Evolutionary conservation across 352 stramenopile genomes (phyloP).

Genomic region (Phytopythium chamaehyphon): DNA sequence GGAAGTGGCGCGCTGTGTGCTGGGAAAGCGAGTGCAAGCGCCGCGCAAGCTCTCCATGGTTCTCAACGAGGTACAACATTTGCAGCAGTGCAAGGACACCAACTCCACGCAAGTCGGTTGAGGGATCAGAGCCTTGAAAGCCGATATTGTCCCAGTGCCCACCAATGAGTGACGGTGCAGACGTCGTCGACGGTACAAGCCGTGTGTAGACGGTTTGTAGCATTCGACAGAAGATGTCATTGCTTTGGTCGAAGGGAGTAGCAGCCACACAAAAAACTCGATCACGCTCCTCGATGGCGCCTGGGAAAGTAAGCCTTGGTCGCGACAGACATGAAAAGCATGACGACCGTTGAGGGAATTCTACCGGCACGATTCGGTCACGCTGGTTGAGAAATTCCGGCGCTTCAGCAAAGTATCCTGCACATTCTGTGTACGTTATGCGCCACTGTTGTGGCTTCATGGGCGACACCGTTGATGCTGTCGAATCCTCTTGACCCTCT

Average conservation of each 20-base stretch:
- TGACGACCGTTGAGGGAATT: slow-evolving; percentile 31
- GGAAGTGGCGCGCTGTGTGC: slow-evolving; percentile 62
- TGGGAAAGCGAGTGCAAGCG: slow-evolving; percentile 47
- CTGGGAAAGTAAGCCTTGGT: slow-evolving; percentile 46
- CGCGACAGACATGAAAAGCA: slow-evolving; percentile 63
- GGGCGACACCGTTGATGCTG: background rate
- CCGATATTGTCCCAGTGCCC: slow-evolving; percentile 86
- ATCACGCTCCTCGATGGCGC: slow-evolving; percentile 57
- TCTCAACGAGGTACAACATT: slow-evolving; percentile 75
- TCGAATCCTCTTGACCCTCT: background rate
- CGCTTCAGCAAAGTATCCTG: slow-evolving; percentile 35
- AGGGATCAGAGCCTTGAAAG: slow-evolving; percentile 86
- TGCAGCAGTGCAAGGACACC: slow-evolving; percentile 85
- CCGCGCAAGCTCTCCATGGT: slow-evolving; percentile 42
- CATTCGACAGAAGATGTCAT: slow-evolving; percentile 42
- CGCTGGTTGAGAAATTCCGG: slow-evolving; percentile 31
- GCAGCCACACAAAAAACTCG: slow-evolving; percentile 72
- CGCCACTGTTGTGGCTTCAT: slow-evolving; percentile 11
- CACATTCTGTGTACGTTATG: slow-evolving; percentile 45
- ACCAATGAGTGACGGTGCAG: slow-evolving; percentile 32
- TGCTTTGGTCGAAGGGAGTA: slow-evolving; percentile 39
- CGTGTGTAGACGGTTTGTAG: slow-evolving; percentile 68
- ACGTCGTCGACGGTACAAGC: slow-evolving; percentile 35
- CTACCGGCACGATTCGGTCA: slow-evolving; percentile 56
- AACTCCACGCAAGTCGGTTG: slow-evolving; percentile 84